Percentiles rank a stretch among this genome's conserved stretches.
Conservation (phyloP, 2,329 filamentous ascomycete species). For the Fusarium heterosporum region DNA sequence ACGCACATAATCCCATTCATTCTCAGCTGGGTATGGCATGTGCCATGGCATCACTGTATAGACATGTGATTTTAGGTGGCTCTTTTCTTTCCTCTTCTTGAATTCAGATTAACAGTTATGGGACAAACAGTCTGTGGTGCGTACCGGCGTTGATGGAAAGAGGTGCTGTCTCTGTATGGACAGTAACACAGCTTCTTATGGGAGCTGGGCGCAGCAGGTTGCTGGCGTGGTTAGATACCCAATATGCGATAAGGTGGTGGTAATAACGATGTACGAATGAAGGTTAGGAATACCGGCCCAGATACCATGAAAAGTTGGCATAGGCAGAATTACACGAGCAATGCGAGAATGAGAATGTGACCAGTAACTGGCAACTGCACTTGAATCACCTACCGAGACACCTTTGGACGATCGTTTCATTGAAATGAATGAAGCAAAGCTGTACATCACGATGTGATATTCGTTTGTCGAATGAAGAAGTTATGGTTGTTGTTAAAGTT, state of each 20-base stretch:
- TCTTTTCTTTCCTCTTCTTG: slow-evolving; percentile 27
- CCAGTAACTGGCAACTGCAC: slow-evolving; percentile 1
- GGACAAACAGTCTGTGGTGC: slow-evolving; percentile 31
- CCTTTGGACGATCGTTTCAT: not conserved
- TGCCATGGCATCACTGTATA: slow-evolving; percentile 28
- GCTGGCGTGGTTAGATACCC: slow-evolving; percentile 37
- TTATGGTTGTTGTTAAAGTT: not conserved
- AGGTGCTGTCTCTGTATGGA: slow-evolving; percentile 13
- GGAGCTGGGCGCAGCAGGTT: slow-evolving; percentile 20
- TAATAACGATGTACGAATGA: slow-evolving; percentile 35
- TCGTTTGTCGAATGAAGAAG: not conserved
- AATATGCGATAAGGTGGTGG: slow-evolving; percentile 20
- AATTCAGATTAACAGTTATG: slow-evolving; percentile 21
- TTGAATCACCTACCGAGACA: slow-evolving; percentile 2
- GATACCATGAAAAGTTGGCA: slow-evolving; percentile 5
- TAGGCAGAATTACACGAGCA: slow-evolving; percentile 28
- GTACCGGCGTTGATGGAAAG: slow-evolving; percentile 41
- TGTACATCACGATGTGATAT: not conserved
- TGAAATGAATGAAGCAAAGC: not conserved
- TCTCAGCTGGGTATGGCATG: not conserved
- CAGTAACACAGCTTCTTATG: slow-evolving; percentile 16
- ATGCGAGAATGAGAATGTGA: slow-evolving; percentile 45
- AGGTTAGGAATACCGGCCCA: slow-evolving; percentile 27
- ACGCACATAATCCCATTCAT: slow-evolving; percentile 20
- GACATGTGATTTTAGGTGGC: slow-evolving; percentile 29